Evolutionary conservation across 805 yeast species (phyloP), one percentile per base, ranked within the genome.

Genomic region (Myxozyma udenii): DNA sequence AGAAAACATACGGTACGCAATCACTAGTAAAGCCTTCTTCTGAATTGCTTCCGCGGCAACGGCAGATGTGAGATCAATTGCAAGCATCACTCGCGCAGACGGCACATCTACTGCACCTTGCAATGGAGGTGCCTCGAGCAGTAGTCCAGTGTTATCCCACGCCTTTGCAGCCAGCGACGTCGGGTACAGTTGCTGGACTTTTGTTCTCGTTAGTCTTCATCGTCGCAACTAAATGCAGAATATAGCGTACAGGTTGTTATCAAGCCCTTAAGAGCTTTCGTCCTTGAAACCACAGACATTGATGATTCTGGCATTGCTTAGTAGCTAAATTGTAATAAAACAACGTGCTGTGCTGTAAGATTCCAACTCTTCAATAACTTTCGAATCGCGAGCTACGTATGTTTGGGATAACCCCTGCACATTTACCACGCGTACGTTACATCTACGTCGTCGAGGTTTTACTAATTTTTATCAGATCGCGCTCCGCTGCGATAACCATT

Each of bases 141-240:
- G 69, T 30, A 93, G 73, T 0, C 98, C 98, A 0, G 96, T 90
- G 67, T 93, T 93, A 65, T 93, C 98, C 98, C 98, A 93, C 2
- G 89, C 68, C 19, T 76, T 74, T 62, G 91, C 98, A 0, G 98
- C 97, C 53, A 85, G 77, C 41, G 78, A 78, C 14, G 78, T 66
- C 1, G 98, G 98, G 64, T 86, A 93, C n/a, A 82, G 71, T 58
- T 78, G 81, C 64, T 88, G 87, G 53, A 91, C 81, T 53, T 9
- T 28, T n/a, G 33, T 9, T 9, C 14, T 28, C 9, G 33, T 9
- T 28, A 9, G 14, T 9, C 9, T 28, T 14, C 9, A 28, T 28
- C 14, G 14, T 28, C 14, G 9, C 33, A 14, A 28, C 9, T 28
- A 14, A 28, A 14, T 28, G 33, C 9, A 14, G 12, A 14, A 14